Conservation (phyloP, 108 stramenopile genomes). For the Cylindrotheca fusiformis region DNA sequence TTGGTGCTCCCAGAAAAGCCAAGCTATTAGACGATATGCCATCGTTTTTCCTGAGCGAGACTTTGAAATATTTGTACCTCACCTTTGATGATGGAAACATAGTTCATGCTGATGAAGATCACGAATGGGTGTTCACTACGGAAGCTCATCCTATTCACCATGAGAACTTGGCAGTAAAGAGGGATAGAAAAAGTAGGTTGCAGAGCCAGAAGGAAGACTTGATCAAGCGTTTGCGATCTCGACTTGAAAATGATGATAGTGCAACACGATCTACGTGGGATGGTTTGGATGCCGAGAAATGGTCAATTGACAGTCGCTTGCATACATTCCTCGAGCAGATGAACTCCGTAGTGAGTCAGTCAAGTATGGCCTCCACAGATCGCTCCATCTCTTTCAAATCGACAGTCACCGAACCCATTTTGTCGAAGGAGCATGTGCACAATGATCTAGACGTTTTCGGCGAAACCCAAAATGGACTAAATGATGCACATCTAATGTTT, state of each 20-base stretch:
- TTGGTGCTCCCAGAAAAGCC: conserved; percentile 1
- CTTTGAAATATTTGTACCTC: conserved; percentile 95
- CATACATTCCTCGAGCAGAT: conserved; percentile 14
- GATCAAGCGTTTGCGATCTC: conserved; percentile 5
- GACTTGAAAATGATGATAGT: background rate
- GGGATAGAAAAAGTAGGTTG: conserved; percentile 7
- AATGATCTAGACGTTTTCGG: conserved; percentile 18
- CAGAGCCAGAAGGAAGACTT: conserved; percentile 7
- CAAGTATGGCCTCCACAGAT: background rate
- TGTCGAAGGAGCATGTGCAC: background rate
- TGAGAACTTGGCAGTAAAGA: conserved; percentile 8
- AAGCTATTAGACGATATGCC: conserved; percentile 91
- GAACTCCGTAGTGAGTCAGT: background rate
- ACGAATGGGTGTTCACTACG: conserved; percentile 91
- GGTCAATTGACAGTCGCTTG: conserved; percentile 14
- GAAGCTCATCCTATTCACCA: conserved; percentile 94
- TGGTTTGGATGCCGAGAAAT: conserved; percentile 20
- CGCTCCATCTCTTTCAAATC: background rate
- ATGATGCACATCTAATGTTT: conserved; percentile 31
- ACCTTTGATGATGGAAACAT: conserved; percentile 86
- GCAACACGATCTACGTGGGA: background rate
- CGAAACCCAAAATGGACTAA: conserved; percentile 24
- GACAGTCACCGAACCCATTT: conserved; percentile 11
- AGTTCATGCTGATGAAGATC: conserved; percentile 59
- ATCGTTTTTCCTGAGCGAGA: conserved; percentile 94